phyloP scores from a whole-genome alignment of 129 eudicot genomes.

The sunflower (Helianthus annuus) region HanXRQr2.0-SUNRISE NC_035449.2:18705001-18705500 shows the following conservation, averaged over 20 bases:
- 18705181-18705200: not conserved
- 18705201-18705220: conserved; percentile 4
- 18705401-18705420: conserved; percentile 18
- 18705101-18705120: not conserved
- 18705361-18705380: conserved; percentile 23
- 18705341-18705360: not conserved
- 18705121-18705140: conserved; percentile 13
- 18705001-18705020: not conserved
- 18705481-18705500: too few species aligned
- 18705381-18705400: conserved; percentile 9
- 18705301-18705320: not conserved
- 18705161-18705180: conserved; percentile 3
- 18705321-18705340: not conserved
- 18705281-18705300: not conserved
- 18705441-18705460: not conserved
- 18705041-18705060: not conserved
- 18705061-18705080: not conserved
- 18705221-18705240: not conserved
- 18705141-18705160: conserved; percentile 25
- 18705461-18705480: not conserved
- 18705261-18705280: not conserved
- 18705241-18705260: not conserved
- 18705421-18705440: not conserved
- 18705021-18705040: not conserved
- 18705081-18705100: not conserved